Percentiles rank a stretch among this genome's conserved stretches.
Evolutionary conservation across 1,139 yeast species (phyloP).

Genomic region (Geotrichum cucujoidarum): DNA sequence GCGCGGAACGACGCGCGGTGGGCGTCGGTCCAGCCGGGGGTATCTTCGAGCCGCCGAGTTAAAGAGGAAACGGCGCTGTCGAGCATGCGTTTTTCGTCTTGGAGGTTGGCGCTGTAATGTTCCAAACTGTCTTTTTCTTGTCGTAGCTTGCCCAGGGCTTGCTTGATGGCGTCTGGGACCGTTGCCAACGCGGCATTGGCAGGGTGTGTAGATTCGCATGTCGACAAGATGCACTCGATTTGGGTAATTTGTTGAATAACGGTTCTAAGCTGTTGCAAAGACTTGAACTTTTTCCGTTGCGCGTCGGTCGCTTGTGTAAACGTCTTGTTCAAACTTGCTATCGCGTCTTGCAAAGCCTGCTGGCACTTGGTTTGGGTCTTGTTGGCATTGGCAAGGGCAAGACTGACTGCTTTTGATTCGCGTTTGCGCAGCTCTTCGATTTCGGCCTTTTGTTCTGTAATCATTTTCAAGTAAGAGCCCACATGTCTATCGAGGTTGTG

Average conservation of each 20-base stretch:
- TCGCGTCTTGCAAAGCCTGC: conserved; percentile 26
- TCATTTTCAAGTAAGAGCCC: conserved; percentile 79
- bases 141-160: conserved; percentile 5
- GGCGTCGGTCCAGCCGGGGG: conserved; percentile 27
- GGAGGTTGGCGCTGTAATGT: conserved; percentile 1
- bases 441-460: conserved; percentile 74
- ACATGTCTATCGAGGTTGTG: conserved; percentile 80
- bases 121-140: conserved; percentile 9
- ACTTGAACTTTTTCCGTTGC: conserved; percentile 21
- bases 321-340: conserved; percentile 23
- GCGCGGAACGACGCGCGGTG: conserved; percentile 23
- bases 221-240: conserved; percentile 13
- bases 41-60: conserved; percentile 25
- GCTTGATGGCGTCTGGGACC: conserved; percentile 1
- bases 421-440: conserved; percentile 63
- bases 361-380: conserved; percentile 21
- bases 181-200: neutral
- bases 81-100: conserved; percentile 7
- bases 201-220: neutral
- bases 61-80: conserved; percentile 12
- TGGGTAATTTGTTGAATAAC: conserved; percentile 25
- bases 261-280: conserved; percentile 22
- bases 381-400: conserved; percentile 25
- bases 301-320: conserved; percentile 22
- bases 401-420: conserved; percentile 44